Evolutionary conservation across 176 grass and related monocot species (phyloP), one percentile per base, ranked within the genome.

Genomic region (Panicum miliaceum): DNA sequence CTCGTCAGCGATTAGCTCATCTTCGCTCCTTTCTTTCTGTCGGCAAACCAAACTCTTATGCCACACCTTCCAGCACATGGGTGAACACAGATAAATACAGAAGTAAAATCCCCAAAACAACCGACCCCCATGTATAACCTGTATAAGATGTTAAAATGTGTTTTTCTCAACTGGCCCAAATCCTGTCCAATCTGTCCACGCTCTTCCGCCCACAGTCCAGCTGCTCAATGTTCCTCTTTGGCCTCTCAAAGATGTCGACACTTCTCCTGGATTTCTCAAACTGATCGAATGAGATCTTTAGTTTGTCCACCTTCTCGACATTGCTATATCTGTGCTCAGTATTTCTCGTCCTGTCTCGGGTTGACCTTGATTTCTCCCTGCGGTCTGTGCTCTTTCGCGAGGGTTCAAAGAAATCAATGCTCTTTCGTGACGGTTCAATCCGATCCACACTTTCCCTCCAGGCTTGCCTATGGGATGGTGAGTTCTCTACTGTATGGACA

Each of bases 211-310:
- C 91, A 11, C 87, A 84, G 41, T 96, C 94, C 12, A 87, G 64
- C 64, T 93, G 94, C 73, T 97, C 94, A 11, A 86, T 82, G 71
- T 90, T 94, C 89, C 77, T 90, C 53, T 86, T 86, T 0, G 83
- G 76, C 65, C 85, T 88, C 83, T 88, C 87, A 19, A 94, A 82
- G 72, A 92, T 87, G 83, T 94, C 91, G 16, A 97, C 83, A 48
- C 94, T 97, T 78, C 94, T 89, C 76, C 94, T 80, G 3, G 94
- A 97, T 88, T 94, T 94, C 69, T 97, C 94, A 19, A 90, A 88
- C 63, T 92, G 89, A 58, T 94, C 94, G 6, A 94, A 78, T 25
- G 91, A 82, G n/a, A 94, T 66, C 32, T 92, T 94, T 61, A 94
- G 34, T 45, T 97, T 94, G 54, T 94, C 94, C 69, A 84, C 53